phyloP scores from a whole-genome alignment of 768 basidiomycete species.

The Leucosporidium creatinivorum region DNA sequence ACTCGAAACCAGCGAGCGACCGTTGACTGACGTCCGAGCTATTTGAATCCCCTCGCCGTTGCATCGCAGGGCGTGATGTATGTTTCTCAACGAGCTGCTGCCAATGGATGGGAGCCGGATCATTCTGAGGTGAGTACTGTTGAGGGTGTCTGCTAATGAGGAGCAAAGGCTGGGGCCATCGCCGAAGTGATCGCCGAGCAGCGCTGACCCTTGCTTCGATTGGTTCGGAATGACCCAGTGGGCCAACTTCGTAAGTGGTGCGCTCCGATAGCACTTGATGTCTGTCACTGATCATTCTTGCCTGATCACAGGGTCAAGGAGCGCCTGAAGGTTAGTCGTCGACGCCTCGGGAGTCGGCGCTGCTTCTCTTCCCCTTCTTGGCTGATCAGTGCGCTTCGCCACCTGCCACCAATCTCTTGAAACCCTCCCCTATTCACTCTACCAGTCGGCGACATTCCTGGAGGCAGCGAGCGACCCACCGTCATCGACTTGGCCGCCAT shows the following conservation, averaged over 20 bases:
- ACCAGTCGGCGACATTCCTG: constrained; percentile 59
- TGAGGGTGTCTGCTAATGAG: background rate
- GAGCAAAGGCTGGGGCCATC: too few species aligned
- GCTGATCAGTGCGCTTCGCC: too few species aligned
- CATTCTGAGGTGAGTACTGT: constrained; percentile 40
- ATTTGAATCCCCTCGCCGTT: constrained; percentile 2
- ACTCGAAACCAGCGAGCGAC: too few species aligned
- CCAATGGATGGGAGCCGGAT: constrained; percentile 75
- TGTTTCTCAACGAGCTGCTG: constrained; percentile 83
- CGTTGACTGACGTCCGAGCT: too few species aligned
- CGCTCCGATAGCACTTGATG: constrained; percentile 36
- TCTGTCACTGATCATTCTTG: too few species aligned
- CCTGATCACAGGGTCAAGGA: constrained; percentile 16
- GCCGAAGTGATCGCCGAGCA: too few species aligned
- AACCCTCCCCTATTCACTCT: too few species aligned
- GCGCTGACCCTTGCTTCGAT: too few species aligned
- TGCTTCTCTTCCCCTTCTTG: background rate
- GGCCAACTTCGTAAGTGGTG: constrained; percentile 43
- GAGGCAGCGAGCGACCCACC: constrained; percentile 59
- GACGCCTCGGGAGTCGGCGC: background rate
- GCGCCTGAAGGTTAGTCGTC: constrained; percentile 48
- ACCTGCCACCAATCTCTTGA: too few species aligned
- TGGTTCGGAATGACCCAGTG: constrained; percentile 5
- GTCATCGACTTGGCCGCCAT: constrained; percentile 51
- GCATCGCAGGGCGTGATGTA: constrained; percentile 56